Percentiles rank a stretch among this genome's conserved stretches.
phyloP scores from a whole-genome alignment of 352 stramenopile species.

The Saprolegnia diclina region DNA sequence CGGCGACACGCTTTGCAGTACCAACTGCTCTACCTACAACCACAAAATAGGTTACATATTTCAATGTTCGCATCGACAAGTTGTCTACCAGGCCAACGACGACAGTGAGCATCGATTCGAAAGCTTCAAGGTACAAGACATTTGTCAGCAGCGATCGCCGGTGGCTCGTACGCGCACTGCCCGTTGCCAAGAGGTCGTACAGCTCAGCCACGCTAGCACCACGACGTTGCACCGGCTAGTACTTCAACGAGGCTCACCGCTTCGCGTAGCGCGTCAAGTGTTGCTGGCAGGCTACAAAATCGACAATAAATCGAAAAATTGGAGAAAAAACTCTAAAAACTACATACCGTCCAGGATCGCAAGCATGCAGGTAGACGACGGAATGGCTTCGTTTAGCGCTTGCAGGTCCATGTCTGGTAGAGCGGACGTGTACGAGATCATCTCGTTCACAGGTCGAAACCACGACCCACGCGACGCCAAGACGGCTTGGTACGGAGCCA shows the following conservation, averaged over 20 bases:
- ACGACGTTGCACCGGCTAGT: neutral
- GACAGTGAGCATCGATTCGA: slow-evolving; percentile 1
- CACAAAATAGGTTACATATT: too few species aligned
- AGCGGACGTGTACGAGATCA: neutral
- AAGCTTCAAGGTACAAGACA: neutral
- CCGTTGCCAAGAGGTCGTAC: neutral
- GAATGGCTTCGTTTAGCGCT: neutral
- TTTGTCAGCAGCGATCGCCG: slow-evolving; percentile 7
- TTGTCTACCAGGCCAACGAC: neutral
- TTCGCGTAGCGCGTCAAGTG: neutral
- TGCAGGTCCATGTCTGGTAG: neutral
- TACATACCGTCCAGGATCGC: slow-evolving; percentile 10
- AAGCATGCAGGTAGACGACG: slow-evolving; percentile 14
- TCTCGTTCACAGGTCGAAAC: neutral
- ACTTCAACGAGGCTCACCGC: slow-evolving; percentile 1
- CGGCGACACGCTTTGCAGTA: neutral
- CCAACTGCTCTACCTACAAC: slow-evolving; percentile 1
- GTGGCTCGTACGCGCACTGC: slow-evolving; percentile 19
- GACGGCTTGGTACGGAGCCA: neutral
- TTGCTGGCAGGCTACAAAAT: slow-evolving; percentile 10
- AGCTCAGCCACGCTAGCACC: neutral
- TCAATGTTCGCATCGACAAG: neutral
- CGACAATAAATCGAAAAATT: neutral
- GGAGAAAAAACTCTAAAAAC: neutral
- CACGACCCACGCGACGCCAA: neutral